phyloP scores from a whole-genome alignment of 805 yeast genomes.

The Candida schatavii region DNA sequence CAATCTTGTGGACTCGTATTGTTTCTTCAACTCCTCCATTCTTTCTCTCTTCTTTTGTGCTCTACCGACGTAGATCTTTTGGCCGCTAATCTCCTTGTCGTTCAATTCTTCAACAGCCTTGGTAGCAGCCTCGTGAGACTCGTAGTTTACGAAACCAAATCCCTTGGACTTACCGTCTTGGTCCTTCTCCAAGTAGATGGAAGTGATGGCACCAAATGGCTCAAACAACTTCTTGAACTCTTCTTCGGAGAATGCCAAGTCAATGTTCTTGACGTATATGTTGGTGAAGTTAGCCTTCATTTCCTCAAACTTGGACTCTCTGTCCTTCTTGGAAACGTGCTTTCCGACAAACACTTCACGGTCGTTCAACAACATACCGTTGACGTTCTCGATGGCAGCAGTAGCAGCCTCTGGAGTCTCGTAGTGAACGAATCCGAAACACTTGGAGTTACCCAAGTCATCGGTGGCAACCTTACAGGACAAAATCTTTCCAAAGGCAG shows the following conservation, averaged over 20 bases:
- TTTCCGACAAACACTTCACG: slow-evolving; percentile 94
- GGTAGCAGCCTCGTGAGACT: slow-evolving; percentile 80
- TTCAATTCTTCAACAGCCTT: slow-evolving; percentile 91
- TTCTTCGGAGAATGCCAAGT: slow-evolving; percentile 63
- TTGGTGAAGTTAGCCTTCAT: slow-evolving; percentile 92
- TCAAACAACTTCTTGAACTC: slow-evolving; percentile 71
- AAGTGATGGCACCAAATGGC: slow-evolving; percentile 77
- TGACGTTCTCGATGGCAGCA: slow-evolving; percentile 94
- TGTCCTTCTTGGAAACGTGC: slow-evolving; percentile 89
- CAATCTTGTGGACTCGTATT: slow-evolving; percentile 86
- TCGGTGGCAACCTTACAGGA: slow-evolving; percentile 98
- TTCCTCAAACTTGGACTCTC: slow-evolving; percentile 89
- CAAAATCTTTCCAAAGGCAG: slow-evolving; percentile 92
- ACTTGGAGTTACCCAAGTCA: slow-evolving; percentile 85
- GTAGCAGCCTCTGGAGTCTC: slow-evolving; percentile 89
- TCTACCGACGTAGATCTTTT: slow-evolving; percentile 91
- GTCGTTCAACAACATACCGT: slow-evolving; percentile 97
- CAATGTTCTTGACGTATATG: slow-evolving; percentile 90
- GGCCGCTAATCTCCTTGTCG: slow-evolving; percentile 81
- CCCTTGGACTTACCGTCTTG: slow-evolving; percentile 89
- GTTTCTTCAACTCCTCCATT: slow-evolving; percentile 90
- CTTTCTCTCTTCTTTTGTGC: slow-evolving; percentile 99
- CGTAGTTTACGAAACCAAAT: slow-evolving; percentile 93
- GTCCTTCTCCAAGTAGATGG: slow-evolving; percentile 76
- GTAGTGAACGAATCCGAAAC: slow-evolving; percentile 97